Evolutionary conservation across 2,329 filamentous ascomycete genomes (phyloP), one percentile per base, ranked within the genome.

Genomic region (Stylonectria norvegica): DNA sequence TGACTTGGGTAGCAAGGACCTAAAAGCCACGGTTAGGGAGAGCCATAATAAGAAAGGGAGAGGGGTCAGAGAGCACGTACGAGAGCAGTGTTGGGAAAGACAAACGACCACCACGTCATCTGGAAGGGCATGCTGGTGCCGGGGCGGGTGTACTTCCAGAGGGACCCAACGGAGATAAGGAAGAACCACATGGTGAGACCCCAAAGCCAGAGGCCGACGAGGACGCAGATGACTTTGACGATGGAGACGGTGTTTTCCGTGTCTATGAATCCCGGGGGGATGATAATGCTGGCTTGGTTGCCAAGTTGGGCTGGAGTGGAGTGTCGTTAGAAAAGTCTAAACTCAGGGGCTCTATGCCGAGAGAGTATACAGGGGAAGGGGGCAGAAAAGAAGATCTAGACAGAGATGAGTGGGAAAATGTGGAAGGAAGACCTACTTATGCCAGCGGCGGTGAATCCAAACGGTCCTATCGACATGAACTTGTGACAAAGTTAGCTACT

Each of bases 171-270:
- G 1, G 81, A 84, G 9, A 93, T 81, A 42, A 91, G 69, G 62
- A 91, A 91, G 68, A 91, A 93, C 82, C 87, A 93, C 19, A 89
- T 65, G 18, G 85, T 83, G n/a, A 93, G 66, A 0, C 81, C 87
- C 85, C 86, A 93, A 4, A 93, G 72, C 86, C 86, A 94, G 9
- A 93, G 67, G 0, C 81, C 81, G 2, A 81, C 66, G 64, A 88
- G 82, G 47, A 85, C 59, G 3, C 71, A 69, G 10, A 78, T 51
- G 0, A 78, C 50, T 40, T 68, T 67, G 18, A 78, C 55, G 34
- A 75, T 69, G 29, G 67, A 60, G 5, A 66, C 59, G 4, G 69
- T 64, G 34, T 73, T 58, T 2, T 63, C 43, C n/a, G 65, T 61
- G 7, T 63, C 70, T 23, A 70, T 55, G 36, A 72, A 72, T 33